phyloP scores from a whole-genome alignment of 768 basidiomycete species.

The Collybia sordida region DNA sequence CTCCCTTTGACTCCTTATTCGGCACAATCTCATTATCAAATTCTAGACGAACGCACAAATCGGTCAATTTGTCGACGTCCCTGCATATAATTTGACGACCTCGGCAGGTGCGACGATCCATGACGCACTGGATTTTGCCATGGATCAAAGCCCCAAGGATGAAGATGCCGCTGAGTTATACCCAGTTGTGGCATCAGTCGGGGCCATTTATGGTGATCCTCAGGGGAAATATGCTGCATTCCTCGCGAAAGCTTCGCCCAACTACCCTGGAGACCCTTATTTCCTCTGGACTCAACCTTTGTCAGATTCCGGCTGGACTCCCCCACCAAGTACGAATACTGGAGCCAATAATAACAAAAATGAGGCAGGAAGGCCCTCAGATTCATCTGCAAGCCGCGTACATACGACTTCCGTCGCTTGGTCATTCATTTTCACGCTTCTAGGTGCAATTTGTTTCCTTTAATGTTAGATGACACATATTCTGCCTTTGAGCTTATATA shows the following conservation, averaged over 20 bases:
- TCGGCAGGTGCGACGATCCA: slow-evolving; percentile 50
- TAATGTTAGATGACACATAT: no score
- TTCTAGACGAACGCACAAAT: slow-evolving; percentile 53
- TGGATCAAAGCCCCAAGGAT: slow-evolving; percentile 37
- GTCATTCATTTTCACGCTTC: no score
- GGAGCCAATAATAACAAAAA: no score
- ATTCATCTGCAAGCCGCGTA: no score
- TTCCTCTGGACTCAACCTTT: slow-evolving; percentile 47
- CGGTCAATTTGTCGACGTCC: slow-evolving; percentile 34
- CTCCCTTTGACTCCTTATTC: background rate
- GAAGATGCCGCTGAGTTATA: slow-evolving; percentile 40
- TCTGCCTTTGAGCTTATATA: no score
- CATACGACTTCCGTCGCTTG: no score
- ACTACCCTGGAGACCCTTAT: slow-evolving; percentile 37
- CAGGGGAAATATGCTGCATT: slow-evolving; percentile 46
- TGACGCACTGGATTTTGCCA: slow-evolving; percentile 47
- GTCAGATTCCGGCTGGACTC: no score
- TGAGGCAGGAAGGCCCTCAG: no score
- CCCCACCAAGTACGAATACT: no score
- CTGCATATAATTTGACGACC: slow-evolving; percentile 49
- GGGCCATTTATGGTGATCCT: slow-evolving; percentile 55
- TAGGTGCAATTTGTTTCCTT: no score
- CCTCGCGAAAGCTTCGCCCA: slow-evolving; percentile 28
- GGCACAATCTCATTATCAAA: background rate
- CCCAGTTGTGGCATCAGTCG: slow-evolving; percentile 52